phyloP scores from a whole-genome alignment of 176 grass and related monocot genomes.

The Themeda triandra region DNA sequence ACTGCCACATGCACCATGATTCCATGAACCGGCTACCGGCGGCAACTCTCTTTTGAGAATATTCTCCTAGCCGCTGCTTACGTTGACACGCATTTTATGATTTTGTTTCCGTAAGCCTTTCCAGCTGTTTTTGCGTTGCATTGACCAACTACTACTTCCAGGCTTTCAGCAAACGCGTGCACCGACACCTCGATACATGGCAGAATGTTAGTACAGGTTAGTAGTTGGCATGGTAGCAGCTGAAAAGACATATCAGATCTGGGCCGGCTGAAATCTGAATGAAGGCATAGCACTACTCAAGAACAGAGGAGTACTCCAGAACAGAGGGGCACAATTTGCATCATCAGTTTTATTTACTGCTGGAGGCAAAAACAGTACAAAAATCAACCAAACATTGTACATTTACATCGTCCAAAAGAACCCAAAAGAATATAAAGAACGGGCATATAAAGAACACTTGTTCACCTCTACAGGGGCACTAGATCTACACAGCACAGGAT shows the following conservation, averaged over 20 bases:
- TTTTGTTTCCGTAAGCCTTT: neutral
- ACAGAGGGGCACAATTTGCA: conserved; percentile 26
- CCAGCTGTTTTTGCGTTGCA: conserved; percentile 1
- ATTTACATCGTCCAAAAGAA: conserved; percentile 47
- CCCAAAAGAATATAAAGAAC: conserved; percentile 53
- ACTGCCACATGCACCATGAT: neutral
- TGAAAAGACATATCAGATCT: conserved; percentile 26
- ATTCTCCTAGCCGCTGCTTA: neutral
- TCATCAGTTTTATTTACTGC: conserved; percentile 53
- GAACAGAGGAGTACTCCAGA: neutral
- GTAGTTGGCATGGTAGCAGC: neutral
- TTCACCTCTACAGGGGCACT: conserved; percentile 23
- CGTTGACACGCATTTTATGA: neutral
- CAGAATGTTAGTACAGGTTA: neutral
- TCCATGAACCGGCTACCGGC: neutral
- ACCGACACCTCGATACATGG: neutral
- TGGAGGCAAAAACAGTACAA: conserved; percentile 32
- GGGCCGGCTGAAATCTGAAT: neutral
- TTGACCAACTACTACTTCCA: neutral
- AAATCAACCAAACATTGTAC: conserved; percentile 49
- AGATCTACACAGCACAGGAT: conserved; percentile 38
- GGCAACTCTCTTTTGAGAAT: neutral
- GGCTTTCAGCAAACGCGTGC: conserved; percentile 2
- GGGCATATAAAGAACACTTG: neutral
- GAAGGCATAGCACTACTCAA: neutral